A percentile compares a stretch with the other conserved stretches of the same genome.
These are phyloP conservation scores for Psilocybe cyanescens DNA, from an alignment of 768 basidiomycete species.

Conservation along the genomic window DNA sequence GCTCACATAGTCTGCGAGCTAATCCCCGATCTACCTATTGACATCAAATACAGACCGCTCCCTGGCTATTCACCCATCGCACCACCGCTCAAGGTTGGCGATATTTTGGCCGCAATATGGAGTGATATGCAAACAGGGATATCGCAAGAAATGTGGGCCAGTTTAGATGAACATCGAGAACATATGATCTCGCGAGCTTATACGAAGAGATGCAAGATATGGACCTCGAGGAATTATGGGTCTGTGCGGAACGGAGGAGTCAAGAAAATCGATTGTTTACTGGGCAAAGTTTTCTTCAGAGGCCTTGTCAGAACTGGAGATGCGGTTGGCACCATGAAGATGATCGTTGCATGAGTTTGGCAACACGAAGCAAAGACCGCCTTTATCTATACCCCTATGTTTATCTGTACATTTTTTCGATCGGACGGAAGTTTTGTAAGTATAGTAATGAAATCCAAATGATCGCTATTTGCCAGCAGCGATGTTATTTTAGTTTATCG, in stretches of 20 bases:
- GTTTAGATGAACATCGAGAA: constrained; percentile 33
- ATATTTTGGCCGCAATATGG: constrained; percentile 58
- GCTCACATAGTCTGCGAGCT: constrained; percentile 61
- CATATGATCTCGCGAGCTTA: constrained; percentile 39
- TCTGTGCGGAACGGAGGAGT: constrained; percentile 53
- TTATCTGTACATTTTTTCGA: not conserved
- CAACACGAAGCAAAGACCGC: not conserved
- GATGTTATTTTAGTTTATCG: not conserved
- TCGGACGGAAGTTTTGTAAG: not conserved
- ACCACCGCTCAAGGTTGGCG: constrained; percentile 58
- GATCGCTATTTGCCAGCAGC: not conserved
- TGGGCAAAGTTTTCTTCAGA: constrained; percentile 48
- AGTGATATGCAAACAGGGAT: constrained; percentile 48
- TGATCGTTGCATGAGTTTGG: constrained; percentile 28
- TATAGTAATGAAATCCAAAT: not conserved
- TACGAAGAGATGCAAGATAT: constrained; percentile 37
- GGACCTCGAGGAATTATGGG: constrained; percentile 22
- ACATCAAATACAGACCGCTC: constrained; percentile 44
- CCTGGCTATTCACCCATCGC: constrained; percentile 24
- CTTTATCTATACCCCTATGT: not conserved
- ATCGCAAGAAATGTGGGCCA: constrained; percentile 42
- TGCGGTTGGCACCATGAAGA: constrained; percentile 37
- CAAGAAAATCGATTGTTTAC: constrained; percentile 63
- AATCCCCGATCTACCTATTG: constrained; percentile 66
- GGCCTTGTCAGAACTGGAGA: constrained; percentile 49